phyloP scores from a whole-genome alignment of 495 filamentous ascomycete genomes.

The Physcia stellaris region DNA sequence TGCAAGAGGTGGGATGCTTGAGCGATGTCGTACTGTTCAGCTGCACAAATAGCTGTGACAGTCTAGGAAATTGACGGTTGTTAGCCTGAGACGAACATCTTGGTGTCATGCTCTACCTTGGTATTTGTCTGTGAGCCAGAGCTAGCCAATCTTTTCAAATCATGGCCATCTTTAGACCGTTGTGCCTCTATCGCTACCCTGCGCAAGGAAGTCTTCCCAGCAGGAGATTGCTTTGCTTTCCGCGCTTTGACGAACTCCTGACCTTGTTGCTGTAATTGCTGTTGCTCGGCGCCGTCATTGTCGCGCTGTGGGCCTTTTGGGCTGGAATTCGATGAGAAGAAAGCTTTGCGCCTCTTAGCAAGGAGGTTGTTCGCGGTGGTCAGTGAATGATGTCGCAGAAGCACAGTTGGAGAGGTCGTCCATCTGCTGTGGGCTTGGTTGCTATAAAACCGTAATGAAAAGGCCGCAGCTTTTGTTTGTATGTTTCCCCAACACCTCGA shows the following conservation, averaged over 20 bases:
- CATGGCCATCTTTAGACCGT: constrained; percentile 36
- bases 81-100: too few species aligned
- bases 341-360: constrained; percentile 25
- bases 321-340: constrained; percentile 36
- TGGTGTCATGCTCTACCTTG: constrained; percentile 7
- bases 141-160: constrained; percentile 16
- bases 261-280: too few species aligned
- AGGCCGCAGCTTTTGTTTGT: too few species aligned
- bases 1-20: constrained; percentile 55
- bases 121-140: constrained; percentile 2
- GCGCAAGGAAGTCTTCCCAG: constrained; percentile 40
- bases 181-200: constrained; percentile 48
- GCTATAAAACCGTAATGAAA: too few species aligned
- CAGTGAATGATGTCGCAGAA: too few species aligned
- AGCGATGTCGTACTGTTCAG: constrained; percentile 74
- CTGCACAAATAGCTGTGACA: constrained; percentile 71
- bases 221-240: constrained; percentile 30
- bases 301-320: constrained; percentile 24
- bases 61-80: constrained; percentile 24
- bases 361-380: neutral
- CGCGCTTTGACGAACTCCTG: too few species aligned
- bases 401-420: too few species aligned
- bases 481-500: too few species aligned
- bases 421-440: too few species aligned
- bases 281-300: constrained; percentile 13